Percentiles rank a stretch among this genome's conserved stretches.
Evolutionary conservation across 306 rosid genomes (phyloP).

Genomic region (Leucaena leucocephala): DNA sequence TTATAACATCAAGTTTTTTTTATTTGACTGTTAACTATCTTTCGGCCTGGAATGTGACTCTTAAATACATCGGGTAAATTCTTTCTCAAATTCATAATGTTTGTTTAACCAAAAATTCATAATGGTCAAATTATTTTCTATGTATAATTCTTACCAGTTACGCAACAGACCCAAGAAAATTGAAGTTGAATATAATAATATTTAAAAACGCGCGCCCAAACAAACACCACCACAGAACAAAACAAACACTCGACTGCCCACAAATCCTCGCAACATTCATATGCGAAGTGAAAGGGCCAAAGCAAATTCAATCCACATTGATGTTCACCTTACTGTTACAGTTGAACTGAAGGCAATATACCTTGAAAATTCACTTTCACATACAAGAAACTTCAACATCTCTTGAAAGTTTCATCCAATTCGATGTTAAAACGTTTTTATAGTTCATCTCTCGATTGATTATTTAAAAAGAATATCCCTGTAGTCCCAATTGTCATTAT

Average conservation of each 20-base stretch:
- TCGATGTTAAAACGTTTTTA: neutral
- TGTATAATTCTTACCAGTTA: neutral
- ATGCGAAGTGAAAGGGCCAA: neutral
- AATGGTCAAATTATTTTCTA: neutral
- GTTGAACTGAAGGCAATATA: neutral
- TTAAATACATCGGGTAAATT: neutral
- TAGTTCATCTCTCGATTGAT: neutral
- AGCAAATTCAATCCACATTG: neutral
- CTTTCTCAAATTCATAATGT: neutral
- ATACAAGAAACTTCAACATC: neutral
- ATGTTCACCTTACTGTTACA: neutral
- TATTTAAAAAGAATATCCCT: neutral
- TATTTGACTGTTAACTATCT: neutral
- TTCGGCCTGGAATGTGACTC: neutral
- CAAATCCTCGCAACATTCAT: neutral
- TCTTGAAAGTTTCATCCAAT: neutral
- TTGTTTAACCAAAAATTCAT: neutral
- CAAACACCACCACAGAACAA: neutral
- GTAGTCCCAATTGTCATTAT: slow-evolving; percentile 11
- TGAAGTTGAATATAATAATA: neutral
- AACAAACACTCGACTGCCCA: neutral
- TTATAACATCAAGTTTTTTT: neutral
- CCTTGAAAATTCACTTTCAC: neutral
- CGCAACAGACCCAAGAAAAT: neutral
- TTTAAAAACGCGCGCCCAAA: neutral